phyloP scores from a whole-genome alignment of 768 basidiomycete genomes.

The Megacollybia marginata region DNA sequence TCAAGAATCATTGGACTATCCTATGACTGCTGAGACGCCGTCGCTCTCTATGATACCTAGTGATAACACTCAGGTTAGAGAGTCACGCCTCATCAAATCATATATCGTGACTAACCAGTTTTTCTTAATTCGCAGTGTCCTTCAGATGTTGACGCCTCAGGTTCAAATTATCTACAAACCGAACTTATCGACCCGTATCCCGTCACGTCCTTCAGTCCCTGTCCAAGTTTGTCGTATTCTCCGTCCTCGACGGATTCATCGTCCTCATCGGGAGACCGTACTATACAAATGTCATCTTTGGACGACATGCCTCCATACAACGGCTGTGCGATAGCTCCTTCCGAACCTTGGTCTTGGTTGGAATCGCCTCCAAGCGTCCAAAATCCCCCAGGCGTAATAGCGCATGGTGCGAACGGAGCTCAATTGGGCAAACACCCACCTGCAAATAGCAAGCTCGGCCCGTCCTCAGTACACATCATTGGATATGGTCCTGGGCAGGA shows the following conservation, averaged over 20 bases:
- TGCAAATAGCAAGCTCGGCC: no score
- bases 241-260: slow-evolving; percentile 54
- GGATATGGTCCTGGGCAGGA: no score
- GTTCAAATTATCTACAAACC: background rate
- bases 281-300: slow-evolving; percentile 48
- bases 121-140: background rate
- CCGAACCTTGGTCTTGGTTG: background rate
- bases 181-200: slow-evolving; percentile 7
- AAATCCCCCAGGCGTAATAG: no score
- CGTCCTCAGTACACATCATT: no score
- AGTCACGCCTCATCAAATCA: background rate
- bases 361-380: background rate
- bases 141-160: background rate
- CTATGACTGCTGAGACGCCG: background rate
- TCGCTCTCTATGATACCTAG: background rate
- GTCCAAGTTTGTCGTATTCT: slow-evolving; percentile 49
- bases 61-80: background rate
- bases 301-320: slow-evolving; percentile 12
- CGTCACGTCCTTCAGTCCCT: slow-evolving; percentile 23
- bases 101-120: background rate
- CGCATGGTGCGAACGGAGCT: no score
- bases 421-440: no score
- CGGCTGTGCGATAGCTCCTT: background rate
- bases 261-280: slow-evolving; percentile 41
- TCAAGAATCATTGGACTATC: slow-evolving; percentile 2